These are phyloP conservation scores for Boletus rubescentipes DNA, from an alignment of 768 basidiomycete genomes.

Conservation along the genomic window DNA sequence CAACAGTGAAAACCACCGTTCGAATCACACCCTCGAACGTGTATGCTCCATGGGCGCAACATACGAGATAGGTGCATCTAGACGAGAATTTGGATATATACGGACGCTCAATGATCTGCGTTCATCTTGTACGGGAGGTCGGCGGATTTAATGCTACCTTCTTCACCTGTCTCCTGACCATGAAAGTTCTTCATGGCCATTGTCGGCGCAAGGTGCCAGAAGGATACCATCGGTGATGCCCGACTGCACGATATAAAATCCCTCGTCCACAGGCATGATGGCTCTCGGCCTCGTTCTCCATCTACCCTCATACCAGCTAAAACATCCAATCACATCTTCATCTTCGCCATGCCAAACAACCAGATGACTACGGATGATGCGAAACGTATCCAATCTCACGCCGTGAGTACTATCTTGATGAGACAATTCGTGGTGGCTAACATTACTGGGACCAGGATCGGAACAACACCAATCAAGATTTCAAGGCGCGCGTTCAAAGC, in stretches of 20 bases:
- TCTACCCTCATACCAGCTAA: neutral
- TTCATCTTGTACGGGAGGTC: neutral
- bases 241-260: slow-evolving; percentile 1
- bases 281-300: neutral
- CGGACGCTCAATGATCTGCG: neutral
- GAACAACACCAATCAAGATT: neutral
- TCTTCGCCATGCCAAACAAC: neutral
- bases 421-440: neutral
- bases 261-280: too few relatives aligned
- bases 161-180: neutral
- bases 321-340: neutral
- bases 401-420: neutral
- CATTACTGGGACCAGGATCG: neutral
- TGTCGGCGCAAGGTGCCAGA: neutral
- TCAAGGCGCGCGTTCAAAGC: slow-evolving; percentile 10
- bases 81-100: neutral
- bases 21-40: too few relatives aligned
- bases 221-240: neutral
- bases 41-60: too few relatives aligned
- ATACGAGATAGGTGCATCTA: neutral
- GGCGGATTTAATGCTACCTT: neutral
- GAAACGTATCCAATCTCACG: slow-evolving; percentile 6
- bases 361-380: slow-evolving; percentile 6
- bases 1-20: too few relatives aligned
- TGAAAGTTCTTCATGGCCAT: neutral